Evolutionary conservation across 2,329 filamentous ascomycete genomes (phyloP), one percentile per base, ranked within the genome.

Genomic region (Diplodia sapinea): DNA sequence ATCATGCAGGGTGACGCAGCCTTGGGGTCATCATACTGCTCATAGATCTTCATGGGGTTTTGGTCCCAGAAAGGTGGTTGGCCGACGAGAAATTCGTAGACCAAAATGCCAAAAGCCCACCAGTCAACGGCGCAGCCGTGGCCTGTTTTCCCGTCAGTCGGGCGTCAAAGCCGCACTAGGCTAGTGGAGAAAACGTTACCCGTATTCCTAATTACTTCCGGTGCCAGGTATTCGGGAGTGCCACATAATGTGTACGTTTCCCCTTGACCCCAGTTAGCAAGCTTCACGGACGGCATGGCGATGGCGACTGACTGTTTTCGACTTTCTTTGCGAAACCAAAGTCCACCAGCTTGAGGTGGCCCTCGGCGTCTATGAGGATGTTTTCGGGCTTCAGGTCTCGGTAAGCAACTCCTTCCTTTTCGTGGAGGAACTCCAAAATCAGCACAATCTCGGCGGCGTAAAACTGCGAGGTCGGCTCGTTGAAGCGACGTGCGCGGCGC

Each of bases 61-160:
- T 92, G 89, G 75, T 94, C 89, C 91, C 91, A 95, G 76, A 94
- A 95, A 0, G 92, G 92, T 15, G 92, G 92, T 74, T 94, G 93
- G 33, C 92, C 92, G 11, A 92, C 93, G 59, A 94, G 81, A 75
- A 94, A 94, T 76, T 95, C 92, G 78, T 93, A 94, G 68, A 94
- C 89, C 67, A 95, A 79, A 71, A 94, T 93, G 31, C 92, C 92
- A 72, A 95, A 83, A 0, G 92, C 91, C 92, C 92, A 94, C 91
- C 91, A 94, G 81, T 94, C 91, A 43, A 94, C 91, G 15, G 91
- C 91, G 56, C 86, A 84, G 65, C 87, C 87, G 73, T 90, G 87
- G 26, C 87, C 86, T 77, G 78, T 8, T 66, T 11, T 29, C 47
- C 49, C 61, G 70, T 76, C 55, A 77, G 73, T 54, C 43, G 12